Percentiles rank a stretch among this genome's conserved stretches.
phyloP scores from a whole-genome alignment of 2,329 filamentous ascomycete species.

The Fusarium musae region DNA sequence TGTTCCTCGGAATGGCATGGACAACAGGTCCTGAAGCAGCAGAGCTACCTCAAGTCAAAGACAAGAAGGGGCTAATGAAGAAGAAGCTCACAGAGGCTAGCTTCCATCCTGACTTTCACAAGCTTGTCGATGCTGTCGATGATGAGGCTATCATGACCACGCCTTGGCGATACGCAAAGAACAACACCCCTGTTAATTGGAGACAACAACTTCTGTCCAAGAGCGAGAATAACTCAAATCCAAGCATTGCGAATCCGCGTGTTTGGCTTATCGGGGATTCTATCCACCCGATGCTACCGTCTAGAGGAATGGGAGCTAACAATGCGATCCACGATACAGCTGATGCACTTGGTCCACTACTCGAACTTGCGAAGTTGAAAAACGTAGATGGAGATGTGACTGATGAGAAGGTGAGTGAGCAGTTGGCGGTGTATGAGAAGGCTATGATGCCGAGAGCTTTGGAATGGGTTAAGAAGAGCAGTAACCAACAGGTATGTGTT shows the following conservation, averaged over 20 bases:
- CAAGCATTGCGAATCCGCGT: not conserved
- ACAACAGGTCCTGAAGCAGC: not conserved
- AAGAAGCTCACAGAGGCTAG: not conserved
- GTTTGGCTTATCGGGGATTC: not conserved
- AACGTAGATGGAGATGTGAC: rapidly evolving
- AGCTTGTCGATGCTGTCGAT: not conserved
- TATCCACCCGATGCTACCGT: not conserved
- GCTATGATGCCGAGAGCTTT: not conserved
- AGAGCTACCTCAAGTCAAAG: not conserved
- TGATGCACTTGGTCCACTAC: not conserved
- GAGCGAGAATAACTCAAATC: rapidly evolving
- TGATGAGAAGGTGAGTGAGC: rapidly evolving
- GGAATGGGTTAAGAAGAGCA: not conserved
- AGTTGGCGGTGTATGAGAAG: not conserved
- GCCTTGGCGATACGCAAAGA: not conserved
- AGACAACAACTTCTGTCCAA: rapidly evolving
- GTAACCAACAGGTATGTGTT: not conserved
- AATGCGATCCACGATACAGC: not conserved
- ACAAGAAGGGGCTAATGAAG: not conserved
- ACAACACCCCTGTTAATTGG: not conserved
- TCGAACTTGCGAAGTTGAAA: not conserved
- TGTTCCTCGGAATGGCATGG: not conserved
- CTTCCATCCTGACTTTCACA: not conserved
- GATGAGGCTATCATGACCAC: not conserved
- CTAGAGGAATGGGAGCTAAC: not conserved